A percentile compares a stretch with the other conserved stretches of the same genome.
These are phyloP conservation scores for Dioscorea cayenensis DNA, from an alignment of 116 monocot species.

Conservation along the genomic window DNA sequence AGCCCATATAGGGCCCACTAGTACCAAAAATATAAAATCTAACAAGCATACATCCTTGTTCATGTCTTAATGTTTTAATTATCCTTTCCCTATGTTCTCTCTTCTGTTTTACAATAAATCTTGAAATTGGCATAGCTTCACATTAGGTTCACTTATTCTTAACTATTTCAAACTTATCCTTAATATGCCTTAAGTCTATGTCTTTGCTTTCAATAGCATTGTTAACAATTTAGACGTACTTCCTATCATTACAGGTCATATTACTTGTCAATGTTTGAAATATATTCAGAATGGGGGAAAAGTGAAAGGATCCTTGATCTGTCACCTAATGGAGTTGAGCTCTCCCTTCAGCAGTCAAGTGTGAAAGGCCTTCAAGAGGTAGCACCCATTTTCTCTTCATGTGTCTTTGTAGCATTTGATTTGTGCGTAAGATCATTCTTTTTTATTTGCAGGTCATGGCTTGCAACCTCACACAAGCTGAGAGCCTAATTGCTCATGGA, in stretches of 20 bases:
- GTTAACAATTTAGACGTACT: not conserved
- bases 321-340: slow-evolving; percentile 29
- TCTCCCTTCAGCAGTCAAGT: slow-evolving; percentile 39
- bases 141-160: too few relatives aligned
- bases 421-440: not conserved
- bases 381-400: not conserved
- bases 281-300: slow-evolving; percentile 70
- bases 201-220: not conserved
- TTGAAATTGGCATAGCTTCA: too few relatives aligned
- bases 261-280: slow-evolving; percentile 85
- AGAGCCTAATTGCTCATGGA: slow-evolving; percentile 46
- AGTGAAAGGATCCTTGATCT: slow-evolving; percentile 74
- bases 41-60: too few relatives aligned
- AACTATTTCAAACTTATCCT: too few relatives aligned
- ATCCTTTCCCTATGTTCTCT: too few relatives aligned
- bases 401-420: not conserved
- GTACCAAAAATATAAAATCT: too few relatives aligned
- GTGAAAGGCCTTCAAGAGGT: slow-evolving; percentile 75
- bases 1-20: too few relatives aligned
- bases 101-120: too few relatives aligned
- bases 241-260: slow-evolving; percentile 34
- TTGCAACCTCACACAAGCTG: slow-evolving; percentile 49
- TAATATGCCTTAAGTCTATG: too few relatives aligned
- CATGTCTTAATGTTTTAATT: too few relatives aligned
- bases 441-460: slow-evolving; percentile 36